Evolutionary conservation across 768 basidiomycete genomes (phyloP), one percentile per base, ranked within the genome.

Genomic region (Boletus patriciae): DNA sequence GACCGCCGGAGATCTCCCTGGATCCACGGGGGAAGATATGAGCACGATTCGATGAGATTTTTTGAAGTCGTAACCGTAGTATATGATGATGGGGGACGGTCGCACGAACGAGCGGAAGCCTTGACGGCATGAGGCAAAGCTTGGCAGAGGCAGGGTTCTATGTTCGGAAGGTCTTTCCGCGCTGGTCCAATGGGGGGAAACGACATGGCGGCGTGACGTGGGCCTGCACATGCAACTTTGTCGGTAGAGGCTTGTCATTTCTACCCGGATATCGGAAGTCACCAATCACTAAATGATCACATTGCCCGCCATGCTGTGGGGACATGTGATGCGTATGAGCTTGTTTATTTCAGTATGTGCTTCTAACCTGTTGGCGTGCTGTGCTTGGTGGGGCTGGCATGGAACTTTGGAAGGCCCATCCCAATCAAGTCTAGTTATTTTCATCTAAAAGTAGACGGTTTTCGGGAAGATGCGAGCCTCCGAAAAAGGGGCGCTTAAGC

Each of bases 401-500:
- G 50, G 45, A 50, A 50, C n/a, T 16, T 29, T n/a, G 31, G 40
- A 47, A 55, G n/a, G 42, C 18, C 10, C 19, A 1, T 41, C 55
- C 51, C 23, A 33, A 65, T 62, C 31, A 45, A 54, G 62, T 43
- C 52, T 42, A 45, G 54, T 43, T 46, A 49, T 47, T 33, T 42
- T 6, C 36, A 23, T 19, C 53, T 31, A 58, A 57, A 59, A 44
- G 46, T 54, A 41, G 49, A 51, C n/a, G 7, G 33, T 27, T 37
- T 42, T 45, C 41, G 47, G 29, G 21, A 52, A 36, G 36, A 52
- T 54, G 59, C 44, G 57, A 58, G 50, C 41, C 47, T 23, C 46
- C 37, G 43, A 41, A 49, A 69, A 71, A 63, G 62, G 70, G 72
- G 70, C 71, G 70, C 66, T 50, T 63, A 73, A 71, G 70, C 41